A percentile compares a stretch with the other conserved stretches of the same genome.
Evolutionary conservation across 2,329 filamentous ascomycete species (phyloP).

Genomic region (Aulographum hederae): DNA sequence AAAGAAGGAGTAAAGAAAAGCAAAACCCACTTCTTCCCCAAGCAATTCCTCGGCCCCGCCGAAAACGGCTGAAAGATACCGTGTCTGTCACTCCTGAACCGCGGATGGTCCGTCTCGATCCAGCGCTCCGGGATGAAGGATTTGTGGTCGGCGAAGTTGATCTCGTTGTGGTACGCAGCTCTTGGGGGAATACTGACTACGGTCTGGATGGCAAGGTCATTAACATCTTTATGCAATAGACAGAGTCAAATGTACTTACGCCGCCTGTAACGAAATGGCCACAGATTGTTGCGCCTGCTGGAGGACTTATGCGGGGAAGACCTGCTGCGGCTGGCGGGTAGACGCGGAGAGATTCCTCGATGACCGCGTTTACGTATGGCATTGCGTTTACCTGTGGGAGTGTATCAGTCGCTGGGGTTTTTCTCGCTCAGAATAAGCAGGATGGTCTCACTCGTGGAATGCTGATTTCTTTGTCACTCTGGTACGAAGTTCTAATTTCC

Average conservation of each 20-base stretch:
- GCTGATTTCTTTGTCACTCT: conserved; percentile 3
- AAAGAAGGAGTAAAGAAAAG: no score
- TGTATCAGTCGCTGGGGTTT: no score
- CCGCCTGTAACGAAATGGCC: conserved; percentile 12
- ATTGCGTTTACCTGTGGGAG: conserved; percentile 5
- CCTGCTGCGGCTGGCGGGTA: conserved; percentile 7
- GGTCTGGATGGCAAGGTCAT: not conserved
- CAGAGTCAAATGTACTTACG: conserved; percentile 6
- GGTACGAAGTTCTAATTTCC: conserved; percentile 3
- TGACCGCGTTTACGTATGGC: conserved; percentile 1
- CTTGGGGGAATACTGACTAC: not conserved
- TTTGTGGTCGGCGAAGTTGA: not conserved
- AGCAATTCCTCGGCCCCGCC: conserved; percentile 4
- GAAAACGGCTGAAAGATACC: conserved; percentile 4
- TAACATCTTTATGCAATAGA: not conserved
- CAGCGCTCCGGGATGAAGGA: not conserved
- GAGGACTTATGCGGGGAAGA: conserved; percentile 11
- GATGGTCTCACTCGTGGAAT: no score
- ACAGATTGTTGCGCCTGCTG: conserved; percentile 11
- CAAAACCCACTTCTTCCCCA: conserved; percentile 5
- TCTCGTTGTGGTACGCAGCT: conserved; percentile 1
- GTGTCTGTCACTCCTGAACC: conserved; percentile 5
- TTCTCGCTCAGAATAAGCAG: no score
- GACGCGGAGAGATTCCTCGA: conserved; percentile 2
- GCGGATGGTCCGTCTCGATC: conserved; percentile 5